Percentiles rank a stretch among this genome's conserved stretches.
These are phyloP conservation scores for Phaseolus coccineus DNA, from an alignment of 331 rosid genomes.

Conservation along the genomic window DNA sequence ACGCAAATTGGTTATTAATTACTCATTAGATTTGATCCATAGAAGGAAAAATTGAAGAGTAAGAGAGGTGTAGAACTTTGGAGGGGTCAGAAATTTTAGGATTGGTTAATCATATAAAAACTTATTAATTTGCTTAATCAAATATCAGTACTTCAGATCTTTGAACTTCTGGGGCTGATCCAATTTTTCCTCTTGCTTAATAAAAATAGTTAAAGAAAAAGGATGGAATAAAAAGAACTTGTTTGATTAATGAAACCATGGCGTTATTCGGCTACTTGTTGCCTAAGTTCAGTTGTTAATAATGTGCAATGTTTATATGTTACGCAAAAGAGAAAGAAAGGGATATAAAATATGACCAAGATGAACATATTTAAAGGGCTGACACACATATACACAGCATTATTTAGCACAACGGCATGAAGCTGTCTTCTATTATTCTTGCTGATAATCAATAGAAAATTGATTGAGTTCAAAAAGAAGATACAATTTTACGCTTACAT, in stretches of 20 bases:
- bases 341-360: constrained; percentile 1
- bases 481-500: constrained; percentile 2
- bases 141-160: not conserved
- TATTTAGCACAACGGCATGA: constrained; percentile 36
- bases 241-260: constrained; percentile 48
- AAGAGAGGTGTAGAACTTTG: not conserved
- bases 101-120: not conserved
- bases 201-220: not conserved
- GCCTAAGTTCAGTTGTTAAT: constrained; percentile 41
- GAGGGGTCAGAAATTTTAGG: not conserved
- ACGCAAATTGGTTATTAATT: not conserved
- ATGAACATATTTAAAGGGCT: not conserved
- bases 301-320: constrained; percentile 24
- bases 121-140: constrained; percentile 11
- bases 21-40: not conserved
- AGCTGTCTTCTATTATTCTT: constrained; percentile 39
- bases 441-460: constrained; percentile 39
- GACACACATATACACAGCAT: constrained; percentile 26
- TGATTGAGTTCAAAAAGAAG: not conserved
- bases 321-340: constrained; percentile 21
- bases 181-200: constrained; percentile 19
- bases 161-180: constrained; percentile 26
- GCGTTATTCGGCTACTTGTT: constrained; percentile 42
- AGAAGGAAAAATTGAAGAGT: not conserved
- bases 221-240: constrained; percentile 5